Evolutionary conservation across 768 basidiomycete genomes (phyloP), one percentile per base, ranked within the genome.

Genomic region (Panaeolus cyanescens): DNA sequence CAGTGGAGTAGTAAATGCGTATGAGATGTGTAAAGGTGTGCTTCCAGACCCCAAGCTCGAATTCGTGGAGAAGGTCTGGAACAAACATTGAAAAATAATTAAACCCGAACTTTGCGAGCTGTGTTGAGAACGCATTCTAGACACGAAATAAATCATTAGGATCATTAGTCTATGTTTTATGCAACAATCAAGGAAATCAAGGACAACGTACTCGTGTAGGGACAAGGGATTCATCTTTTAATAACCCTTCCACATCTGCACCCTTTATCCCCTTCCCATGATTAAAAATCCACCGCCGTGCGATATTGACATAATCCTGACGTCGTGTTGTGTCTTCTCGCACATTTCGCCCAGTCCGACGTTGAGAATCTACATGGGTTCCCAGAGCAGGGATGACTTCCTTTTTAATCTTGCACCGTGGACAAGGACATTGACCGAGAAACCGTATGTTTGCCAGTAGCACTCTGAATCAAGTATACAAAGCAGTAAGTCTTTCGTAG

Each of bases 31-130:
- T 69, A 39, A 76, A 70, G 1, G 71, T 28, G 0, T 65, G 59
- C 54, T 76, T 77, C 71, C 70, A 73, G 5, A 71, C 70, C 8
- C 74, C 75, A 7, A 77, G 61, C 50, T 77, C 75, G 56, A 76
- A 65, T 58, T 78, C 72, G 45, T 78, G 77, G 39, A 77, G 31
- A 7, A 77, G 59, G 56, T 77, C 75, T 0, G 70, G 64, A 0
- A 71, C 66, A n/a, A 75, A 66, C 61, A 73, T 67, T 8, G 39
- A 5, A 59, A 62, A 73, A 34, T 71, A 58, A 33, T 73, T 65
- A 54, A 73, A 68, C 2, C 67, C 67, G 12, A 58, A 36, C 7
- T 31, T 12, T 1, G 32, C 57, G 15, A 59, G 56, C 10, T 37
- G 61, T 6, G 57, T 22, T 1, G 70, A 72, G 56, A 77, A 74